phyloP scores from a whole-genome alignment of 495 filamentous ascomycete species.

The Penicillium simplicissimum region DNA sequence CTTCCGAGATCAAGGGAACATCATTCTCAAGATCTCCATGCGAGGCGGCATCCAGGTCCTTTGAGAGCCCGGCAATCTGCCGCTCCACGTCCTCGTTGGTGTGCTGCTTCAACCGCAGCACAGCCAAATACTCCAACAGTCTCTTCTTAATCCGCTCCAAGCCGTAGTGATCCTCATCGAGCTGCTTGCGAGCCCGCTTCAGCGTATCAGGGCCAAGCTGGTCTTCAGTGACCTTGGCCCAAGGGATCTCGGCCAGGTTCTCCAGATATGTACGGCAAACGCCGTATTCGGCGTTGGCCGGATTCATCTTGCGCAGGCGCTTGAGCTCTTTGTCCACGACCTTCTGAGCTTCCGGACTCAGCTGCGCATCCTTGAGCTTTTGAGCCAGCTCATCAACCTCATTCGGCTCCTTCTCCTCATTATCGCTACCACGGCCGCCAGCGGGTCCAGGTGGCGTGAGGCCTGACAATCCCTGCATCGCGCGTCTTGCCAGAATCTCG shows the following conservation, averaged over 20 bases:
- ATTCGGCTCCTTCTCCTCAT: slow-evolving; percentile 72
- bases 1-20: slow-evolving; percentile 35
- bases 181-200: slow-evolving; percentile 76
- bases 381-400: slow-evolving; percentile 93
- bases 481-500: slow-evolving; percentile 52
- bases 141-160: slow-evolving; percentile 97
- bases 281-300: slow-evolving; percentile 91
- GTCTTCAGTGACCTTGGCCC: slow-evolving; percentile 84
- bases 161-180: slow-evolving; percentile 96
- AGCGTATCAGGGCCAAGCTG: slow-evolving; percentile 82
- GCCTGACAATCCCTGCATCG: slow-evolving; percentile 52
- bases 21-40: slow-evolving; percentile 45
- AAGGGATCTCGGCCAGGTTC: slow-evolving; percentile 91
- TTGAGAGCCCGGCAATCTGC: slow-evolving; percentile 67
- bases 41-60: slow-evolving; percentile 53
- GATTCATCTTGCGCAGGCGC: slow-evolving; percentile 90
- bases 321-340: slow-evolving; percentile 88
- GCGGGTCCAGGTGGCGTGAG: slow-evolving; percentile 52
- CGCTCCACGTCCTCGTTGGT: slow-evolving; percentile 78
- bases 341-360: slow-evolving; percentile 75
- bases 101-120: slow-evolving; percentile 88
- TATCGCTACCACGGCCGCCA: slow-evolving; percentile 48
- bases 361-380: slow-evolving; percentile 75
- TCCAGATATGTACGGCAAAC: slow-evolving; percentile 94
- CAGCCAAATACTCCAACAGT: slow-evolving; percentile 91